Percentiles rank a stretch among this genome's conserved stretches.
Evolutionary conservation across 2,329 filamentous ascomycete genomes (phyloP).

Genomic region (Xylariaceae sp.): DNA sequence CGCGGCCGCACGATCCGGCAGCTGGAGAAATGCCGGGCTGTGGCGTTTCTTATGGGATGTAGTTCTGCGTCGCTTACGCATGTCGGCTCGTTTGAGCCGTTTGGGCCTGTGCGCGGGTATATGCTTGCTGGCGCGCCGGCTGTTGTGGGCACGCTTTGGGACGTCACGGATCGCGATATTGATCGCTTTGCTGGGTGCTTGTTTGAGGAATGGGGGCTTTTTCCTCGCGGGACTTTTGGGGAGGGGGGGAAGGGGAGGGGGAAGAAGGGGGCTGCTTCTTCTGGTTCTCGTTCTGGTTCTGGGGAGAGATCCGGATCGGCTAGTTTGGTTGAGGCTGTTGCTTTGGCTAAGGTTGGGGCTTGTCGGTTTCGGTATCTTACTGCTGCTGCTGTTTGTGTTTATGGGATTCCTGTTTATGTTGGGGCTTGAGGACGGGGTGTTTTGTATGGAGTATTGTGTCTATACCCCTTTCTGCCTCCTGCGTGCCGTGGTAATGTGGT

Average conservation of each 20-base stretch:
- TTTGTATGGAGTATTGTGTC: too few species aligned
- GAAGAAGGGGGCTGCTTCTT: constrained; percentile 24
- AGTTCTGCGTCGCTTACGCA: constrained; percentile 78
- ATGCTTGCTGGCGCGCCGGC: constrained; percentile 83
- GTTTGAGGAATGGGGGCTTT: constrained; percentile 83
- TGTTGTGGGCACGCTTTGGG: constrained; percentile 90
- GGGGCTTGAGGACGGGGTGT: constrained; percentile 28
- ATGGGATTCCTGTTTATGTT: constrained; percentile 89
- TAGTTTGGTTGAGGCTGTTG: constrained; percentile 77
- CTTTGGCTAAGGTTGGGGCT: constrained; percentile 64
- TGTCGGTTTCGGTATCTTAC: constrained; percentile 90
- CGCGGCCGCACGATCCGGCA: constrained; percentile 76
- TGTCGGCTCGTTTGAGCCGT: constrained; percentile 83
- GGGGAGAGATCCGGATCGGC: not conserved
- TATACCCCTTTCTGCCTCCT: too few species aligned
- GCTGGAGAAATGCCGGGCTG: constrained; percentile 68
- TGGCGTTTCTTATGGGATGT: constrained; percentile 90
- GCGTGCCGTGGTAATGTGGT: too few species aligned
- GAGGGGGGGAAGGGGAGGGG: constrained; percentile 26
- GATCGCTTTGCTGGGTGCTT: constrained; percentile 80
- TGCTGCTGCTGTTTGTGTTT: constrained; percentile 87
- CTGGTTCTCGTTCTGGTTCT: not conserved
- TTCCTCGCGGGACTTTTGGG: constrained; percentile 46
- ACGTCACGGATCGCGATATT: constrained; percentile 96
- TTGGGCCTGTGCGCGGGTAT: constrained; percentile 86